Evolutionary conservation across 805 yeast genomes (phyloP), one percentile per base, ranked within the genome.

Genomic region (Wickerhamiella galacta): DNA sequence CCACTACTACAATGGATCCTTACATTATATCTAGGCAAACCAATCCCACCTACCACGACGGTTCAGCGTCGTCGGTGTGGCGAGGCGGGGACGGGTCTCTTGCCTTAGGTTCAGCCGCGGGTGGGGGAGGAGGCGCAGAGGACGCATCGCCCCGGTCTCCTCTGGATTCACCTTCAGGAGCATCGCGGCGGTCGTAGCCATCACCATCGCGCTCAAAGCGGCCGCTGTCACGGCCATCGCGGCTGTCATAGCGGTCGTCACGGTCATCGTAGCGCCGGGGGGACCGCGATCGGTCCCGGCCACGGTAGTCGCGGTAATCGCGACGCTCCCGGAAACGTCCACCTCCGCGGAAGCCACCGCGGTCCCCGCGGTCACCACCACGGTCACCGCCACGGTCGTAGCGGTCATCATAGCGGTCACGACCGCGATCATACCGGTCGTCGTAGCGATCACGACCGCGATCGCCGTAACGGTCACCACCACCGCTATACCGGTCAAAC

Each of bases 291-390:
- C 39, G 17, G 20, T 27, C 39, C 18, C 58, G 45, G 39, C 45
- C 58, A 30, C 64, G 61, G 39, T 66, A 75, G 57, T 60, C 70
- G 43, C 58, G 55, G 42, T 57, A 50, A 37, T 64, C 65, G 33
- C 59, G 46, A 43, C 54, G 16, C 16, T 14, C 22, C 28, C 18
- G 28, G n/a, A n/a, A n/a, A n/a, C n/a, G n/a, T n/a, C n/a, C n/a
- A n/a, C n/a, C n/a, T n/a, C n/a, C n/a, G n/a, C n/a, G n/a, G 44
- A 25, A 25, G 6, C 44, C 33, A n/a, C 56, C 63, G 23, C 27
- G 28, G 20, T 31, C 28, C 23, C 27, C 30, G 23, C 30, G 25
- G 18, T 16, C 25, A 4, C 32, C 23, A 16, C 33, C 28, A 18
- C 28, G 23, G 20, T 21, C 31, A 16, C 28, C 30, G 16, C 35